These are phyloP conservation scores for Globisporangium barbulae DNA, from an alignment of 352 stramenopile species.

Conservation along the genomic window DNA sequence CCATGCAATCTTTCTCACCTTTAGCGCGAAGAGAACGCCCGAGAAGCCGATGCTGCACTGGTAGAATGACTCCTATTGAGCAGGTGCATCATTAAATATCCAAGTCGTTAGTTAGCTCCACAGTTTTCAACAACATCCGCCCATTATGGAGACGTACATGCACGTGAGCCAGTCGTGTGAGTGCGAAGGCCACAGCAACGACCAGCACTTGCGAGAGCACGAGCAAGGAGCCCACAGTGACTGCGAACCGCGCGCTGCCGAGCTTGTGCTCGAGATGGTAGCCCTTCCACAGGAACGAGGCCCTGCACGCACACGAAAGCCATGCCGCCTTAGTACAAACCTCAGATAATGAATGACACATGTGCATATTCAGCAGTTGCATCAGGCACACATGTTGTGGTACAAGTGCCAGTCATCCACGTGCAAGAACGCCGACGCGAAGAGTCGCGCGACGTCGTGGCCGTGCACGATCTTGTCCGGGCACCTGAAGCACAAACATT, in stretches of 20 bases:
- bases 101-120: neutral
- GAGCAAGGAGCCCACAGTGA: constrained; percentile 51
- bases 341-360: constrained; percentile 6
- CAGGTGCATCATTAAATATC: neutral
- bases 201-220: constrained; percentile 61
- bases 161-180: constrained; percentile 32
- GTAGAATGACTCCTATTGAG: constrained; percentile 21
- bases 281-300: constrained; percentile 84
- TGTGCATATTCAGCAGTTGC: constrained; percentile 9
- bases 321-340: neutral
- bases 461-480: constrained; percentile 47
- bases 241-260: constrained; percentile 45
- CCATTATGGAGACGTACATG: constrained; percentile 3
- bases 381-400: constrained; percentile 82
- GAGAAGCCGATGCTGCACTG: constrained; percentile 82
- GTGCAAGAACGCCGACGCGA: constrained; percentile 81
- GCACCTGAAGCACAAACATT: constrained; percentile 45
- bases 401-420: constrained; percentile 85
- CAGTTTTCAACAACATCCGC: neutral
- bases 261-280: constrained; percentile 68
- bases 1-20: constrained; percentile 28
- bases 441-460: constrained; percentile 38
- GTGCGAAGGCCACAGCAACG: constrained; percentile 32
- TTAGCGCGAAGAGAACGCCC: constrained; percentile 73
- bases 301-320: constrained; percentile 27